These are phyloP conservation scores for Haplosporangium sp. DNA, from an alignment of 371 early-diverging fungal genomes.

Conservation along the genomic window DNA sequence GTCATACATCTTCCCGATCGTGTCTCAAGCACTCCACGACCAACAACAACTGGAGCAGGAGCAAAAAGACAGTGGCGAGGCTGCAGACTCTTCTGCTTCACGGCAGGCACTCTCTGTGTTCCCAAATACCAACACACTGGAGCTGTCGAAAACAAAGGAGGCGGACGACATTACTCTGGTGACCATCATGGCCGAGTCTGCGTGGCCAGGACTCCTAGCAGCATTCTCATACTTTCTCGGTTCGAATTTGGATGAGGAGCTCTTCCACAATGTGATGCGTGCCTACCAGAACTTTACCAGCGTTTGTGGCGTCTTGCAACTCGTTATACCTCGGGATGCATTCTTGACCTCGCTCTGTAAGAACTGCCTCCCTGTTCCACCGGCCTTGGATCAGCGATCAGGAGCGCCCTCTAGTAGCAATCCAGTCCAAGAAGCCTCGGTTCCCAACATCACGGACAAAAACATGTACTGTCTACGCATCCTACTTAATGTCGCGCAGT, in stretches of 20 bases:
- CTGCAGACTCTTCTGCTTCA: slow-evolving; percentile 5
- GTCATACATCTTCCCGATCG: slow-evolving; percentile 70
- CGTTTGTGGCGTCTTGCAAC: slow-evolving; percentile 85
- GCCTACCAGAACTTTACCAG: slow-evolving; percentile 83
- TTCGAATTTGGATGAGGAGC: slow-evolving; percentile 83
- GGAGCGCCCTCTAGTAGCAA: slow-evolving; percentile 44
- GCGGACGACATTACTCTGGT: slow-evolving; percentile 74
- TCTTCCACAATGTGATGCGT: slow-evolving; percentile 80
- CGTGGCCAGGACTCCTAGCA: slow-evolving; percentile 89
- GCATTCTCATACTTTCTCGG: slow-evolving; percentile 82
- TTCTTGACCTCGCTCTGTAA: slow-evolving; percentile 88
- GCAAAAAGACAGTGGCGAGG: slow-evolving; percentile 12
- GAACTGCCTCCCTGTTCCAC: slow-evolving; percentile 73
- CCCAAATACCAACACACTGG: slow-evolving; percentile 43
- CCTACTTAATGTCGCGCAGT: slow-evolving; percentile 78
- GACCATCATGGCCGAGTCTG: slow-evolving; percentile 82
- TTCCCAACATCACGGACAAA: slow-evolving; percentile 71
- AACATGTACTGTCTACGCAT: slow-evolving; percentile 84
- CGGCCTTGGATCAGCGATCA: slow-evolving; percentile 57
- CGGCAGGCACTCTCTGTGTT: slow-evolving; percentile 24
- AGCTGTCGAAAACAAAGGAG: slow-evolving; percentile 42
- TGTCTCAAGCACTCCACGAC: slow-evolving; percentile 58
- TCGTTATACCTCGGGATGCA: slow-evolving; percentile 85
- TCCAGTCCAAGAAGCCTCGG: slow-evolving; percentile 20
- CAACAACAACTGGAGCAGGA: slow-evolving; percentile 30